A percentile compares a stretch with the other conserved stretches of the same genome.
phyloP scores from a whole-genome alignment of 1,284 basidiomycete species.

The Puccinia triticina region DNA sequence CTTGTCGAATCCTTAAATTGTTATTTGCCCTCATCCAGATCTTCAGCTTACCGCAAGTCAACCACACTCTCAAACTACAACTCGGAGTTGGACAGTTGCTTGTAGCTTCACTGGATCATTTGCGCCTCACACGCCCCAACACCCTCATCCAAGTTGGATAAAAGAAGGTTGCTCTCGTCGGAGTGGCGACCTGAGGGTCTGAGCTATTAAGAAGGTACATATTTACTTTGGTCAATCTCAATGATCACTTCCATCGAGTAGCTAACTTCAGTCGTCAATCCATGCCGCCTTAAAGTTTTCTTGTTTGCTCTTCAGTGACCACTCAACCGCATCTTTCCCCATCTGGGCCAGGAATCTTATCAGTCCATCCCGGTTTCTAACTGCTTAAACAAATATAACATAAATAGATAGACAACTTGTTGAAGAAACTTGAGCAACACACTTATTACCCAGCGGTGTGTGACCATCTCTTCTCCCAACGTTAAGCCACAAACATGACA shows the following conservation, averaged over 20 bases:
- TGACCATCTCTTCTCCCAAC: background rate
- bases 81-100: background rate
- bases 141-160: background rate
- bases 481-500: background rate
- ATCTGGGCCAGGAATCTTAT: background rate
- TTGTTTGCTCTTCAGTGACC: background rate
- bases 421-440: background rate
- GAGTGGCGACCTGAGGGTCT: background rate
- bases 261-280: background rate
- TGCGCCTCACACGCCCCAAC: too few species aligned
- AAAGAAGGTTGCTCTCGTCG: background rate
- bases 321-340: background rate
- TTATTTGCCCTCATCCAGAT: background rate
- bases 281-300: too few species aligned
- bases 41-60: background rate
- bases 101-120: background rate
- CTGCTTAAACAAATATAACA: too few species aligned
- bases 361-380: background rate
- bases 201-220: too few species aligned
- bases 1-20: background rate
- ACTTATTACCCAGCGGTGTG: background rate
- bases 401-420: too few species aligned
- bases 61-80: background rate
- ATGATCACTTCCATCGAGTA: background rate
- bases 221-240: too few species aligned